Percentiles rank a stretch among this genome's conserved stretches.
phyloP scores from a whole-genome alignment of 2,329 filamentous ascomycete genomes.

The Apiospora koreana region DNA sequence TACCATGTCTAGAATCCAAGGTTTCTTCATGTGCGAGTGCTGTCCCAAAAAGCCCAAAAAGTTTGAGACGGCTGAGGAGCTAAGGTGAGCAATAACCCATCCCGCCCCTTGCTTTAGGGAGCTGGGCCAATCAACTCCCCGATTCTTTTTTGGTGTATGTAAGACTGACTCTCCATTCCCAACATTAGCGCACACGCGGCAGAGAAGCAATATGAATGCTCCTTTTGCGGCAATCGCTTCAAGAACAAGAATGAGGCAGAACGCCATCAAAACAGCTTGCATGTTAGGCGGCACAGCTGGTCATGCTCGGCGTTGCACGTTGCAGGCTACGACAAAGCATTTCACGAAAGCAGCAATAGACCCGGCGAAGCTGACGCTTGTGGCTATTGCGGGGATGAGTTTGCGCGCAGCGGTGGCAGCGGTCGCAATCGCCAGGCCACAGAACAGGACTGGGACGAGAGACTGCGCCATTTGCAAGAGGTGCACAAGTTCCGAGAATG shows the following conservation, averaged over 20 bases:
- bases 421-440: slow-evolving; percentile 55
- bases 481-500: slow-evolving; percentile 97
- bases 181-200: slow-evolving; percentile 74
- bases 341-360: slow-evolving; percentile 74
- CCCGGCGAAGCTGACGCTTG: slow-evolving; percentile 76
- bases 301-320: slow-evolving; percentile 79
- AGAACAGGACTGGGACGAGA: slow-evolving; percentile 83
- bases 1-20: slow-evolving; percentile 50
- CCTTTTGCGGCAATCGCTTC: slow-evolving; percentile 91
- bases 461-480: slow-evolving; percentile 83
- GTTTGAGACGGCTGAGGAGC: slow-evolving; percentile 80
- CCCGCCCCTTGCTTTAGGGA: background rate
- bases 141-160: background rate
- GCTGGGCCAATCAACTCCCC: background rate
- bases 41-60: slow-evolving; percentile 97
- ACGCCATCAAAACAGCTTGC: slow-evolving; percentile 91
- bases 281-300: slow-evolving; percentile 92
- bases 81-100: slow-evolving; percentile 66
- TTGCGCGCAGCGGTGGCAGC: slow-evolving; percentile 52
- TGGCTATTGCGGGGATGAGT: slow-evolving; percentile 95
- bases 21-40: slow-evolving; percentile 77
- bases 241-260: slow-evolving; percentile 99
- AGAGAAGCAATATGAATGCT: slow-evolving; percentile 95
- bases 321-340: slow-evolving; percentile 75
- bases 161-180: slow-evolving; percentile 25